Conservation (phyloP, 2,329 filamentous ascomycete species). For the Claviceps purpurea region DNA sequence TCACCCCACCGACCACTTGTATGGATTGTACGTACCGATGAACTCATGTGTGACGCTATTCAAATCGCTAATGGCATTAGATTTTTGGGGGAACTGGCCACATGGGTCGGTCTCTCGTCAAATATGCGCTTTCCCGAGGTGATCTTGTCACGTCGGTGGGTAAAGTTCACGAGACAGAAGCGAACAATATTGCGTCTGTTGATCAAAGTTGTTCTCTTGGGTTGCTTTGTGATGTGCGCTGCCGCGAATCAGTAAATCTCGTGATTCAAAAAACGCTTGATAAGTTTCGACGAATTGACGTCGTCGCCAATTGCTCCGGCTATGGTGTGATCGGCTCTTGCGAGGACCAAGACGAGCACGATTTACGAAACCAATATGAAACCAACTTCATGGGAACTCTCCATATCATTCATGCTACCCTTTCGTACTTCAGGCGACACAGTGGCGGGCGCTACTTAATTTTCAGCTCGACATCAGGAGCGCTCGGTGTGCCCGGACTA, state of each 20-base stretch:
- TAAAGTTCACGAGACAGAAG: conserved; percentile 62
- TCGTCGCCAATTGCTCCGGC: conserved; percentile 86
- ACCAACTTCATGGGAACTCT: conserved; percentile 95
- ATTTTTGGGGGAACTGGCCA: conserved; percentile 95
- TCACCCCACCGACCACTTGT: conserved; percentile 62
- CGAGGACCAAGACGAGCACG: conserved; percentile 92
- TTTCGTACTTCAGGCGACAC: conserved; percentile 76
- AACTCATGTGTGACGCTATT: neutral
- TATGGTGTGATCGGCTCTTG: conserved; percentile 93
- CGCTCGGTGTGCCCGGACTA: conserved; percentile 82
- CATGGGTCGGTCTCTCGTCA: conserved; percentile 83
- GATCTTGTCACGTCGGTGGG: conserved; percentile 83
- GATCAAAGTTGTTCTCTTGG: conserved; percentile 66
- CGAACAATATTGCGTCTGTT: conserved; percentile 57
- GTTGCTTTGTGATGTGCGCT: conserved; percentile 80
- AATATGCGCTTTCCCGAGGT: conserved; percentile 63
- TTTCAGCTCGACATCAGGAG: conserved; percentile 84
- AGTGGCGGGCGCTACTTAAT: conserved; percentile 74
- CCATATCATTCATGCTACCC: conserved; percentile 78
- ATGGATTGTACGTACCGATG: conserved; percentile 50
- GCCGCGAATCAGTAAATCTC: conserved; percentile 59
- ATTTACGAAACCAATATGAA: conserved; percentile 90
- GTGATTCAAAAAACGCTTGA: conserved; percentile 58
- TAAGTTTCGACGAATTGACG: conserved; percentile 70
- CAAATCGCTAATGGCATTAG: conserved; percentile 25